These are phyloP conservation scores for Corymbia maculata DNA, from an alignment of 345 rosid genomes.

Conservation along the genomic window DNA sequence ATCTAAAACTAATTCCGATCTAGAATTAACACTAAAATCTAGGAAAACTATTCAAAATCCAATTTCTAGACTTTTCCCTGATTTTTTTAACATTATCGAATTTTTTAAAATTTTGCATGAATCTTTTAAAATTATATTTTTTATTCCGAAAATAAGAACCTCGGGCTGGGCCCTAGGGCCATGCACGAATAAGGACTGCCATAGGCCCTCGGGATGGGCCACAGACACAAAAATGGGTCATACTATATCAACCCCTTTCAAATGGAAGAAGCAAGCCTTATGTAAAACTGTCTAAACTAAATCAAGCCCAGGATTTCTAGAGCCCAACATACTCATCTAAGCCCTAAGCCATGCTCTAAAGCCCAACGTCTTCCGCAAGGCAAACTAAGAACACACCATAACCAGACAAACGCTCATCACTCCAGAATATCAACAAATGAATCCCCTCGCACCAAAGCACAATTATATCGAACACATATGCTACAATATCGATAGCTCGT, in stretches of 20 bases:
- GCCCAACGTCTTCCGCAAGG: too few relatives aligned
- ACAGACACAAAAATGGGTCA: background rate
- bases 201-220: background rate
- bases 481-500: background rate
- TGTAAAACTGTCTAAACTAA: background rate
- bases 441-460: background rate
- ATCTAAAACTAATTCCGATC: too few relatives aligned
- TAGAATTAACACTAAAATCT: background rate
- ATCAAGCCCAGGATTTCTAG: too few relatives aligned
- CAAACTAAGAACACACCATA: too few relatives aligned
- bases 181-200: background rate
- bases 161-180: background rate
- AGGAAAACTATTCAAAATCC: background rate
- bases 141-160: background rate
- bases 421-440: too few relatives aligned
- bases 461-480: background rate
- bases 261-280: background rate
- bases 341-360: too few relatives aligned
- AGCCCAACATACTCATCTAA: too few relatives aligned
- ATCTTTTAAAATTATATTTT: too few relatives aligned
- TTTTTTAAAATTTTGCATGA: too few relatives aligned
- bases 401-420: too few relatives aligned
- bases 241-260: background rate
- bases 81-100: too few relatives aligned
- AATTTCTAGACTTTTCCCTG: background rate